Base-by-base conservation (phyloP, 179 eudicot species). In the Silene coronaria region DNA sequence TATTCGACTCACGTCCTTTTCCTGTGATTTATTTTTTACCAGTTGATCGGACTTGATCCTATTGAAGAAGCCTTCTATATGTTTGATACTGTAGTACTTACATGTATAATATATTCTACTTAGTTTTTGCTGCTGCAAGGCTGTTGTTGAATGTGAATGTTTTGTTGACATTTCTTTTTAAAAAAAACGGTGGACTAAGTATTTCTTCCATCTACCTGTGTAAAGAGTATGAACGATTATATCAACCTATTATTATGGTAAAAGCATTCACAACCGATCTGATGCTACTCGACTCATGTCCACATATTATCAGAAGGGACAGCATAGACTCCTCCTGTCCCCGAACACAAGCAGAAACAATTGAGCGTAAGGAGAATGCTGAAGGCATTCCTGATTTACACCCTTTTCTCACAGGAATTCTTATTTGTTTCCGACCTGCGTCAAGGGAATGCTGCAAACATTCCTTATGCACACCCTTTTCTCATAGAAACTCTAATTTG, bases 41-140 rank as follows among this genome's bases (percentile, higher is more conserved):
- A 36, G 38, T 36, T 34, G 16, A 10, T 28, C 4, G 7, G 6
- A 16, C 8, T 27, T 63, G n/a, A 64, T 64, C n/a, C 32, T 30
- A 30, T 64, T 30, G 68, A 64, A 28, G 42, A 64, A 5, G 38
- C 38, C 42, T 64, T 30, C 5, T 61, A 62, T 62, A 48, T 53
- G 58, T 53, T 17, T 17, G 58, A 53, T 53, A n/a, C n/a, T n/a
- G n/a, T n/a, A 53, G 70, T 36, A n/a, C 24, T 67, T 67, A 2
- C 26, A 36, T 67, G 19, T 34, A n/a, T n/a, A n/a, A n/a, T n/a
- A n/a, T n/a, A 67, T 8, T 67, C 53, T 36, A 38, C 28, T 24
- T 67, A 53, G 71, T 67, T 22, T 67, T 23, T 23, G 23, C 12
- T 67, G 71, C 45, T 65, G 69, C 17, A 65, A 65, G 22, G 69